Base-by-base conservation (phyloP, 1,139 yeast species). In the Nematodospora anomalae region DNA sequence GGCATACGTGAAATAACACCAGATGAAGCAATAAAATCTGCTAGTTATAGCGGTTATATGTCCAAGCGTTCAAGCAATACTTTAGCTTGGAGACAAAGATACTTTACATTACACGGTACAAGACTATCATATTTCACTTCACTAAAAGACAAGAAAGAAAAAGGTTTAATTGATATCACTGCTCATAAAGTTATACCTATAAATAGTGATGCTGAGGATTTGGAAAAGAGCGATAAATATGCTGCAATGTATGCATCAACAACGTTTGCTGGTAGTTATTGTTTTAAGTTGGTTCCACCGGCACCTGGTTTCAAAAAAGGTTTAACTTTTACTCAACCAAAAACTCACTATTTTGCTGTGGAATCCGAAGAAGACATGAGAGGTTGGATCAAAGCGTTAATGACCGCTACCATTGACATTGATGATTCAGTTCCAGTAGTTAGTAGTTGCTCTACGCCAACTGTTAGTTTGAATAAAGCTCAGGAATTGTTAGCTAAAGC, bases 231-330 rank as follows among this genome's bases (percentile, higher is more conserved):
- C 38, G 97, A 89, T 58, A 78, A 84, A 53, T 71, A 86, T 43
- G 80, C 89, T 30, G 86, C 96, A 0, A 64, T 90, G 38, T 86
- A 86, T 62, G 97, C 97, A 1, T 92, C 96, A 1, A 81, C 94
- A 24, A 85, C 96, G 3, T 96, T 97, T 10, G 85, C 86, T 37
- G 97, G 97, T 12, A 73, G 95, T 31, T 87, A 80, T 56, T 89
- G 97, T 54, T 92, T 92, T 67, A 92, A 92, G 59, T 60, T 92
- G 11, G 80, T 90, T 2, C 99, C 99, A 4, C 99, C 99, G 1
- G 96, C 95, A 1, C 98, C 98, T 0, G 99, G 99, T 0, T 86
- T 92, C 44, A 82, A 83, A 49, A 92, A 90, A 61, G 97, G 97
- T 1, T 76, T 92, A 40, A 90, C 96, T 0, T 94, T 94, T 57